Conservation (phyloP, 352 stramenopile species). For the Globisporangium abappressorium region DNA sequence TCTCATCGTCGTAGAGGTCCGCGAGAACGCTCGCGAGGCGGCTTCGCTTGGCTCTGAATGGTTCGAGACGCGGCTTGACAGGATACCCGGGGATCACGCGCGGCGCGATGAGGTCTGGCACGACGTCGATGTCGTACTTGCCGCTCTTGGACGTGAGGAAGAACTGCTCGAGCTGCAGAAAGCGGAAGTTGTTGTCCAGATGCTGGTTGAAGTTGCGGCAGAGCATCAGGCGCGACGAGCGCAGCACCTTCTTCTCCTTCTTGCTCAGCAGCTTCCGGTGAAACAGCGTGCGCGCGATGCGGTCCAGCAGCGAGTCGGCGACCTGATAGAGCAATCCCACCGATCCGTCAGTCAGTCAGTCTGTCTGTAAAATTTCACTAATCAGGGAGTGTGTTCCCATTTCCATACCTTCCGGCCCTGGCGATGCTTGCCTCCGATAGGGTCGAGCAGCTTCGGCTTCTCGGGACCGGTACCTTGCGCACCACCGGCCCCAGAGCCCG, state of each 20-base stretch:
- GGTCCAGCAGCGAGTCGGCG: conserved; percentile 55
- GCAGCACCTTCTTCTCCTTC: conserved; percentile 42
- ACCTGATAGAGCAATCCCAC: conserved; percentile 26
- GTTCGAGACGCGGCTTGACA: conserved; percentile 11
- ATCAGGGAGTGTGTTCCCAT: too few species aligned
- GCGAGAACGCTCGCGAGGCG: conserved; percentile 8
- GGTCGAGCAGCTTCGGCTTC: conserved; percentile 37
- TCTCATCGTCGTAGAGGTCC: conserved; percentile 5
- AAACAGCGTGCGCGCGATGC: conserved; percentile 39
- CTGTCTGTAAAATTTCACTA: neutral
- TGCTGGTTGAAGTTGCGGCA: conserved; percentile 51
- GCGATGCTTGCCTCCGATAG: conserved; percentile 36
- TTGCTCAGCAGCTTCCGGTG: conserved; percentile 46
- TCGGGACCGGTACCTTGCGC: neutral
- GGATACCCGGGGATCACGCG: conserved; percentile 49
- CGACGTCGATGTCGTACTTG: conserved; percentile 34
- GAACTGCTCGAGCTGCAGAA: conserved; percentile 56
- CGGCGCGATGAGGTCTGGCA: conserved; percentile 40
- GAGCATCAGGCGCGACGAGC: conserved; percentile 54
- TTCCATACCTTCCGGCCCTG: conserved; percentile 40
- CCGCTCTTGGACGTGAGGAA: conserved; percentile 40
- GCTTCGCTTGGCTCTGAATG: neutral
- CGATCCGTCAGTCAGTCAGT: neutral
- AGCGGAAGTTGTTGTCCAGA: conserved; percentile 54
- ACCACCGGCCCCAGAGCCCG: neutral